Base-by-base conservation (phyloP, 306 rosid species). In the Fragaria ananassa region DNA sequence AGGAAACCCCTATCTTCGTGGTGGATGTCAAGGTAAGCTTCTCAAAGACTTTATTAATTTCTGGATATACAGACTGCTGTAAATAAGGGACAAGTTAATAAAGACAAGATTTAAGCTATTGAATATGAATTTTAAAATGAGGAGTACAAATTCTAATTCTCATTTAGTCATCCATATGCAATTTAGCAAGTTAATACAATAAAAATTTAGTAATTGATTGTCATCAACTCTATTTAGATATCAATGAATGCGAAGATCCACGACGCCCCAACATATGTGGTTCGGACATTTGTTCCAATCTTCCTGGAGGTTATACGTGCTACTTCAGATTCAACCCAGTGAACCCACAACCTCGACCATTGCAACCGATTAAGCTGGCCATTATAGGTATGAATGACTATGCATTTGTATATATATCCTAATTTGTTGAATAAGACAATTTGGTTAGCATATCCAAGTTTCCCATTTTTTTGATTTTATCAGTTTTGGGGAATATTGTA, bases 1-100 rank as follows among this genome's bases (percentile, higher is more conserved):
- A 5, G 80, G 80, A 31, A 67, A 76, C n/a, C 80, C 80, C 14
- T 68, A 76, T 56, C 10, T 76, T 68, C 14, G 0, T 17, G 13
- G 4, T 14, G 74, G 74, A 23, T 76, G 80, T 39, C 57, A 21
- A 67, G 74, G 80, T 76, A 76, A 14, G 35, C 29, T 15, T 47
- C 35, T 64, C 50, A 12, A 12, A 4, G 2, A n/a, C 57, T 15
- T 50, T 50, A 5, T n/a, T n/a, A n/a, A n/a, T 15, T 50, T 1
- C 15, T 41, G 44, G 44, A 41, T 37, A 37, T 37, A 37, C 41
- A 37, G 6, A 37, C 41, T 37, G 6, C 41, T 37, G 41, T 37
- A 37, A 37, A 37, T 37, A 37, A 37, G 39, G 39, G 39, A 37
- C 39, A 37, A 37, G 39, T 37, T 37, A 37, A 37, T 37, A 37